Evolutionary conservation across 441 rosid genomes (phyloP).

Genomic region (Syzygium syzygioides): DNA sequence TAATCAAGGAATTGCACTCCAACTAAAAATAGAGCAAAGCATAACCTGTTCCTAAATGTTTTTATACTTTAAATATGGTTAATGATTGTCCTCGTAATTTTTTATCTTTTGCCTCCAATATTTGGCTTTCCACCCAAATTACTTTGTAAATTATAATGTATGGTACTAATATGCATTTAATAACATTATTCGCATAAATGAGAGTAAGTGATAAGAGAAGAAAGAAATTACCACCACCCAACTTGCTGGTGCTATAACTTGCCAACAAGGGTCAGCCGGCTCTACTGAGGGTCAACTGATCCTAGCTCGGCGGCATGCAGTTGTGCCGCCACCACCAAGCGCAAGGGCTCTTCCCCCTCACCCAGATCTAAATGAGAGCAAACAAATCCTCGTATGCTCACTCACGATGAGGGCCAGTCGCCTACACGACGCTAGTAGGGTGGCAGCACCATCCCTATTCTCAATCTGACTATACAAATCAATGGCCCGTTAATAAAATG

Average conservation of each 20-base stretch:
- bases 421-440: neutral
- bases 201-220: neutral
- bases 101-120: neutral
- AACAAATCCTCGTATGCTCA: too few species aligned
- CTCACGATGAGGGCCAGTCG: too few species aligned
- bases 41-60: neutral
- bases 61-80: neutral
- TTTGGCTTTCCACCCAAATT: neutral
- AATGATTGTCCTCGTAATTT: neutral
- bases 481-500: neutral
- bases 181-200: neutral
- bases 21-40: neutral
- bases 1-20: neutral
- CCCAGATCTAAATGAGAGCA: too few species aligned
- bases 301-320: too few species aligned
- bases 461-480: neutral
- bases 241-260: too few species aligned
- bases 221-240: neutral
- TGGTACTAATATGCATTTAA: neutral
- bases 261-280: too few species aligned
- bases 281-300: too few species aligned
- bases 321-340: too few species aligned
- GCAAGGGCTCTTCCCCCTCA: too few species aligned
- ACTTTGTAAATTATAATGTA: neutral
- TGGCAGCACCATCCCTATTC: accelerated